A percentile compares a stretch with the other conserved stretches of the same genome.
phyloP scores from a whole-genome alignment of 2,329 filamentous ascomycete genomes.

The Aspergillus alliaceus region DNA sequence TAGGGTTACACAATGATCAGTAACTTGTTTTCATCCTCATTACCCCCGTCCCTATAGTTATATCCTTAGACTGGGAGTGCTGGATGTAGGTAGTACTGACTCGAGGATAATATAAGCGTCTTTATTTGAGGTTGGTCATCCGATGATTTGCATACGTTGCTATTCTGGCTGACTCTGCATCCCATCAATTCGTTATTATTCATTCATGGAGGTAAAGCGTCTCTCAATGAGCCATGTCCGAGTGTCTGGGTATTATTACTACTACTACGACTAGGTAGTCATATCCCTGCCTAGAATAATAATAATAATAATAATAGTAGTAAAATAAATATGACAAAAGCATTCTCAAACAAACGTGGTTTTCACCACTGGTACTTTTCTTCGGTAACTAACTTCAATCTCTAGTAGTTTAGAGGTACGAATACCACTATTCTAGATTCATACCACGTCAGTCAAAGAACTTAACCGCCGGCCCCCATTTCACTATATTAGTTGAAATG shows the following conservation, averaged over 20 bases:
- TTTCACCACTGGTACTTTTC: too few species aligned
- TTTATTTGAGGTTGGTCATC: neutral
- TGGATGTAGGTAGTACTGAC: neutral
- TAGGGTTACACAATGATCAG: constrained; percentile 6
- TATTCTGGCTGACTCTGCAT: neutral
- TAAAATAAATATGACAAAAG: too few species aligned
- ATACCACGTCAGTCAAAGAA: neutral
- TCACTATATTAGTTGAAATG: neutral
- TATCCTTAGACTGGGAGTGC: neutral
- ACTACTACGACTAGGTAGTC: too few species aligned
- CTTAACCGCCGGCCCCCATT: neutral
- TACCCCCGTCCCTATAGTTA: neutral
- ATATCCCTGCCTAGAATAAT: too few species aligned
- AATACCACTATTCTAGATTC: neutral
- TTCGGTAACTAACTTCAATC: too few species aligned
- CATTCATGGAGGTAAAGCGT: neutral
- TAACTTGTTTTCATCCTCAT: neutral
- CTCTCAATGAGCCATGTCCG: too few species aligned
- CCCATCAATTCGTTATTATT: neutral
- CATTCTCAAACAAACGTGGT: too few species aligned
- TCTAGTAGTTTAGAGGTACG: too few species aligned
- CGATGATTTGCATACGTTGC: constrained; percentile 1
- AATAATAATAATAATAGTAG: too few species aligned
- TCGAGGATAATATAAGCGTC: neutral
- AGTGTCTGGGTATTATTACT: too few species aligned